phyloP scores from a whole-genome alignment of 345 rosid genomes.

The Salix dunnii region DNA sequence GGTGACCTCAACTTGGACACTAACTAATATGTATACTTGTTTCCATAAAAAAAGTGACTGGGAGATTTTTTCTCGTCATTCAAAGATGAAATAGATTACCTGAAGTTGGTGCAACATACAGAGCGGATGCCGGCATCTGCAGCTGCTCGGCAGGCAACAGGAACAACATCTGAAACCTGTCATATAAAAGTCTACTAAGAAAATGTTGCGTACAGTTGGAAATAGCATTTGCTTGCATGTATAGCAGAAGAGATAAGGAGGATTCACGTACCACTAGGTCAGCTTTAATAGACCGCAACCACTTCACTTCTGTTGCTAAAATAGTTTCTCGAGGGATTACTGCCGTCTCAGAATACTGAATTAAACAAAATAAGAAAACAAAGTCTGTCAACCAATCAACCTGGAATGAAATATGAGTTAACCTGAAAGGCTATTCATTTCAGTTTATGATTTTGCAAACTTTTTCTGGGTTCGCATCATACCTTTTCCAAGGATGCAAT shows the following conservation, averaged over 20 bases:
- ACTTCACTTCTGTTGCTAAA: constrained; percentile 70
- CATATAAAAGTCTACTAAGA: neutral
- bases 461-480: neutral
- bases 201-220: too few relatives aligned
- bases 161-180: constrained; percentile 98
- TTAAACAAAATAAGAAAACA: neutral
- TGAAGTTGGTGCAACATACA: constrained; percentile 94
- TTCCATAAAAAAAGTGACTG: neutral
- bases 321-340: constrained; percentile 84
- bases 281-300: constrained; percentile 88
- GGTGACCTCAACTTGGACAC: too few relatives aligned
- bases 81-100: constrained; percentile 36
- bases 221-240: neutral
- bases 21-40: neutral
- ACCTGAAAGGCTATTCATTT: too few relatives aligned
- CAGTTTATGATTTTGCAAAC: too few relatives aligned
- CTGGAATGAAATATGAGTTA: too few relatives aligned
- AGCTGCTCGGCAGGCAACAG: constrained; percentile 96
- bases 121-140: constrained; percentile 99
- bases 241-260: neutral
- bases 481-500: constrained; percentile 96
- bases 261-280: constrained; percentile 67
- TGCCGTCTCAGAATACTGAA: constrained; percentile 92
- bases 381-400: neutral
- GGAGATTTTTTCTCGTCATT: neutral